These are phyloP conservation scores for Zopfia rhizophila DNA, from an alignment of 2,329 filamentous ascomycete genomes.

Conservation along the genomic window DNA sequence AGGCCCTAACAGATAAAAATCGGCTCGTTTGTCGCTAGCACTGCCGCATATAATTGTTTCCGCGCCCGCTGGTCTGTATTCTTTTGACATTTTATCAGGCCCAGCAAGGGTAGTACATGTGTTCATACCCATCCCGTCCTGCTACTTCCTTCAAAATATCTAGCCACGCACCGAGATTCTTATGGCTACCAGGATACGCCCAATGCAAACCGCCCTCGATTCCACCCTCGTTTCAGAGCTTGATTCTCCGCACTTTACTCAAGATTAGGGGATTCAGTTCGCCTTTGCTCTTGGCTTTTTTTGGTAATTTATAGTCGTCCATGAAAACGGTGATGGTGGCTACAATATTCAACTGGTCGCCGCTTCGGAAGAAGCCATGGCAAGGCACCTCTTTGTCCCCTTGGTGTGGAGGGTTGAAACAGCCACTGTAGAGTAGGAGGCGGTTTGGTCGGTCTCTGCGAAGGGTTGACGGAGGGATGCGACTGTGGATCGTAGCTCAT, in stretches of 20 bases:
- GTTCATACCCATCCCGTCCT: conserved; percentile 3
- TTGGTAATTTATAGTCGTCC: neutral
- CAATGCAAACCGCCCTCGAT: conserved; percentile 7
- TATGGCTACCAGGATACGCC: too few species aligned
- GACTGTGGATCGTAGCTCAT: too few species aligned
- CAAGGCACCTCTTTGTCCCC: conserved; percentile 11
- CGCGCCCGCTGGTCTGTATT: too few species aligned
- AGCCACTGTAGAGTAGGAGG: conserved; percentile 4
- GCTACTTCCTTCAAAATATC: neutral
- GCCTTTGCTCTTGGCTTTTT: neutral
- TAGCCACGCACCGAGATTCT: neutral
- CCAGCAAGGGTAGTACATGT: too few species aligned
- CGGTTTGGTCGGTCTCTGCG: neutral
- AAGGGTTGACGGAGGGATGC: too few species aligned
- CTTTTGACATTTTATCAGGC: too few species aligned
- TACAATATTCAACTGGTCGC: conserved; percentile 3
- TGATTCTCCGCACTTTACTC: neutral
- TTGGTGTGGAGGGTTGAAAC: conserved; percentile 10
- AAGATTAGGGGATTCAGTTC: neutral
- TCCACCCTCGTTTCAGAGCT: neutral
- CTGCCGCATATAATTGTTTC: too few species aligned
- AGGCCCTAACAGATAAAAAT: too few species aligned
- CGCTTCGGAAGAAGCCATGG: conserved; percentile 7
- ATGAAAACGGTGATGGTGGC: neutral
- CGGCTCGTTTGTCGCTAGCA: too few species aligned